Evolutionary conservation across 2,329 filamentous ascomycete genomes (phyloP).

Genomic region (Setomelanomma holmii): DNA sequence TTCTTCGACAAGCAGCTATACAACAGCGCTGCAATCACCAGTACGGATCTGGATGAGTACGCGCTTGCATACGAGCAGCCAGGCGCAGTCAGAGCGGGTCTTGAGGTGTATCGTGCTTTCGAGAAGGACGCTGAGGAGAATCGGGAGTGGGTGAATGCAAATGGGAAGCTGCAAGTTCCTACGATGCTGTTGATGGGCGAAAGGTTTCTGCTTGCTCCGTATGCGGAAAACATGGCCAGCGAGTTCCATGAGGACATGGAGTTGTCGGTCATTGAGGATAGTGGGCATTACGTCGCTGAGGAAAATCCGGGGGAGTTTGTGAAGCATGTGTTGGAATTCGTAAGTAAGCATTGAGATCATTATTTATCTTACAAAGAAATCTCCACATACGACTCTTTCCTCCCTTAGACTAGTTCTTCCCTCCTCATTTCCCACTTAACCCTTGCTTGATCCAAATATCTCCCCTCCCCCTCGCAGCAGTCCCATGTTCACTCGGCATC

Average conservation of each 20-base stretch:
- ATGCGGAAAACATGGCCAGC: conserved; percentile 28
- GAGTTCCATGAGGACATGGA: conserved; percentile 25
- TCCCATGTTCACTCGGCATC: too few relatives aligned
- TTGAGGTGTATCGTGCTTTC: conserved; percentile 45
- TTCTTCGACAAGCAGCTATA: conserved; percentile 13
- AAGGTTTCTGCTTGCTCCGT: conserved; percentile 23
- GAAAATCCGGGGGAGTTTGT: conserved; percentile 31
- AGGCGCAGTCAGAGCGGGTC: conserved; percentile 40
- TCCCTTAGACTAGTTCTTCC: too few relatives aligned
- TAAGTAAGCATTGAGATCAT: conserved; percentile 12
- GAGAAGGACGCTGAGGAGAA: conserved; percentile 42
- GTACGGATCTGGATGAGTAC: background rate
- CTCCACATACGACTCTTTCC: too few relatives aligned
- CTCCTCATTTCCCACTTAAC: too few relatives aligned
- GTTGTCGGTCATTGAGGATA: conserved; percentile 23
- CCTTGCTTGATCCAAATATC: too few relatives aligned
- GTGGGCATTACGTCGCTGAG: conserved; percentile 35
- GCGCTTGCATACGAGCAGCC: conserved; percentile 27
- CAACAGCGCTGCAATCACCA: conserved; percentile 11
- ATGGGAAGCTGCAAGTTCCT: conserved; percentile 36
- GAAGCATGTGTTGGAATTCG: conserved; percentile 23
- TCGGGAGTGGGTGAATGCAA: conserved; percentile 14
- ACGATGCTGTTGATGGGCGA: conserved; percentile 33
- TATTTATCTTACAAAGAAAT: too few relatives aligned
- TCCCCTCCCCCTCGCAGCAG: too few relatives aligned